phyloP scores from a whole-genome alignment of 257 asterid species.

The Nicotiana tomentosiformis region DNA sequence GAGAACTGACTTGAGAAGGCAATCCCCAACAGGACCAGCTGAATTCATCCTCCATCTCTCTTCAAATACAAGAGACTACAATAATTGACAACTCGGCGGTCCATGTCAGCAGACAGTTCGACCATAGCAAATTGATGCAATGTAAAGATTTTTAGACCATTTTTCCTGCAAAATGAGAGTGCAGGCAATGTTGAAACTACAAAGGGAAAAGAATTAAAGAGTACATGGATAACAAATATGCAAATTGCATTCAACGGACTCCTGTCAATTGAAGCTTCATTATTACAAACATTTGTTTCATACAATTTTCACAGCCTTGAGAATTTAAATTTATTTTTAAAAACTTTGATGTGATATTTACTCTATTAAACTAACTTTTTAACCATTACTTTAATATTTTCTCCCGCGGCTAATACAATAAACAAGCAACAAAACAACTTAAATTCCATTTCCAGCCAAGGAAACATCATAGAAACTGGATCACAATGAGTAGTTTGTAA shows the following conservation, averaged over 20 bases:
- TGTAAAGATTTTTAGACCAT: conserved; percentile 12
- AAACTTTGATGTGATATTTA: background rate
- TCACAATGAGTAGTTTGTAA: background rate
- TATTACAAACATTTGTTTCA: background rate
- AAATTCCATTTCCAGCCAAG: background rate
- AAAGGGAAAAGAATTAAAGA: background rate
- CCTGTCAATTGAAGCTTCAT: background rate
- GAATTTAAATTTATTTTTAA: background rate
- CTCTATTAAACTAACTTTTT: background rate
- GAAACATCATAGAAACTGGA: background rate
- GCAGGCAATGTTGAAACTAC: background rate
- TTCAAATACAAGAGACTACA: background rate
- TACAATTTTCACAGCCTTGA: background rate
- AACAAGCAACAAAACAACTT: background rate
- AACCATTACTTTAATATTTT: background rate
- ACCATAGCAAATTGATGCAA: conserved; percentile 9
- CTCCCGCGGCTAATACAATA: background rate
- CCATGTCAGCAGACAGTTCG: conserved; percentile 3
- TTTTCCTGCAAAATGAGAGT: conserved; percentile 4
- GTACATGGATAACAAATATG: background rate
- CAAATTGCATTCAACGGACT: background rate
- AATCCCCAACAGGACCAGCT: conserved; percentile 4
- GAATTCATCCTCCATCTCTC: conserved; percentile 1
- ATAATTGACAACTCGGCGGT: background rate
- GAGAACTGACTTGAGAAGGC: background rate